Evolutionary conservation across 2,329 filamentous ascomycete species (phyloP), one percentile per base, ranked within the genome.

Genomic region (Cordyceps tenuipes): DNA sequence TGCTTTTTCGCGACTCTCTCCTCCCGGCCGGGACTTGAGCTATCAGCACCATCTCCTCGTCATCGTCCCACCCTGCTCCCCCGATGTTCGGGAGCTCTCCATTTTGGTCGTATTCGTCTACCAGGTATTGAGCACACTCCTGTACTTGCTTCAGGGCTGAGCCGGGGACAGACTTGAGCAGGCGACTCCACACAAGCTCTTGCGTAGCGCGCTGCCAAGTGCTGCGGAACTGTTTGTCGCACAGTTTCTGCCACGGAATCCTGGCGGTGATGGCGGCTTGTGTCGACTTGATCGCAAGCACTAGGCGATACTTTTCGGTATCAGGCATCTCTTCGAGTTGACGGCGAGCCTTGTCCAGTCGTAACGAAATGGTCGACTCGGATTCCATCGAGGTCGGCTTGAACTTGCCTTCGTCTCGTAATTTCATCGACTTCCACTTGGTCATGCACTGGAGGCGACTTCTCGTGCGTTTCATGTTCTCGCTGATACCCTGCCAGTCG

Each of bases 371-470:
- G 61, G 64, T 64, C 48, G 68, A 69, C 43, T 72, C 68, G n/a
- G 72, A 68, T 6, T 68, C 64, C 17, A 64, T 62, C 1, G 72
- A 73, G 12, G 64, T 66, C 13, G 73, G 64, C 61, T 70, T 70
- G 55, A 73, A 72, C 29, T 67, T 69, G 19, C 69, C 68, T 7
- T 68, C 62, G 2, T 68, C 68, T 50, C 73, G 72, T 53, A 74
- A 64, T 57, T 75, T 72, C 68, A 76, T 69, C 8, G 72, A 64
- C 62, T 81, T 82, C 85, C 86, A 91, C 68, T 91, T 91, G 29
- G 78, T 77, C 29, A 80, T 77, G 68, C 87, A 90, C 68, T 90
- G 87, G 26, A 89, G 77, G 3, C 85, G 80, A 62, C 81, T 88
- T 49, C 89, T 79, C 9, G 77, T 83, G 52, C 77, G 75, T 15